Evolutionary conservation across 2,329 filamentous ascomycete genomes (phyloP), one percentile per base, ranked within the genome.

Genomic region (Byssothecium circinans): DNA sequence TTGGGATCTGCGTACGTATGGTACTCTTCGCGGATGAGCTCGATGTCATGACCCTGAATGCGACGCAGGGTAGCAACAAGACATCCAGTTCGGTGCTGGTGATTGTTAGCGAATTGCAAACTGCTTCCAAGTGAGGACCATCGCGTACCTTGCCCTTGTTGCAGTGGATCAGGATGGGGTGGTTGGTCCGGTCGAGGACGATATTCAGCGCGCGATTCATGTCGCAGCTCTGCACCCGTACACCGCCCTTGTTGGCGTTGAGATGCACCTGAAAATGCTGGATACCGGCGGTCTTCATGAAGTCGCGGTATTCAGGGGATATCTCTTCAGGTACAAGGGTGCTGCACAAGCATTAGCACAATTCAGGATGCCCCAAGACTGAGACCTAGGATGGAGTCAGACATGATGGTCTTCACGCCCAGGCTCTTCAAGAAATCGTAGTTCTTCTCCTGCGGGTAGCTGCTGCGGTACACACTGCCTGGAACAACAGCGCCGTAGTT

Each of bases 81-180:
- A 64, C 91, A 96, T 18, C 91, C 91, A 15, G 91, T 96, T 48
- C 91, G 87, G 66, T 96, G 91, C 80, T 89, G 2, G 41, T 3
- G 22, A 15, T 17, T 3, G 18, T 49, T 41, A 50, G 35, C 11
- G 33, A 17, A 14, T 4, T 14, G 12, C 5, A 25, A 25, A 25
- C 6, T 5, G 10, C 23, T 6, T 25, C 41, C 43, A 14, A 10
- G 50, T 17, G 33, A 18, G 6, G 19, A 5, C 4, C 18, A n/a
- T 27, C 35, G 41, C 49, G 19, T 45, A 85, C 82, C 74, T 86
- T 94, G 66, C 91, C 91, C 59, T 95, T 91, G 67, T 96, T 96
- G 79, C 91, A 96, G 70, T 96, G 91, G 38, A 96, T 81, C 32
- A 96, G 78, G 10, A 96, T 72, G 0, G 91, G 91, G 56, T 94